Base-by-base conservation (phyloP, 2,329 filamentous ascomycete genomes). In the Colletotrichum destructivum region DNA sequence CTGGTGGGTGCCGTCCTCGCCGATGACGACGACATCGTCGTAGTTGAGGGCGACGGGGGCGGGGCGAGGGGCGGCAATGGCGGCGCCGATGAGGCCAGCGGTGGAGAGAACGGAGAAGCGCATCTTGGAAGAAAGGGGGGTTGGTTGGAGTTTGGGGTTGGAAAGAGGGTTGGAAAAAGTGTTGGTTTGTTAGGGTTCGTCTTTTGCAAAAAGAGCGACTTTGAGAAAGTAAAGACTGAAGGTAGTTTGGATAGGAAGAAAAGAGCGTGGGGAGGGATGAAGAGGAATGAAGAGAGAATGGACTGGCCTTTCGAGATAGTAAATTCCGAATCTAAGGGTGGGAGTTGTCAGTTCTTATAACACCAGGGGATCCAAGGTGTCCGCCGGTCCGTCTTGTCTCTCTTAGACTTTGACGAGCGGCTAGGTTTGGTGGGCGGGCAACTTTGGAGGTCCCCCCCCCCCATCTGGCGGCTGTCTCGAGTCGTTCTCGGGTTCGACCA, bases 21-120 rank as follows among this genome's bases (percentile, higher is more conserved):
- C 74, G n/a, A 77, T 71, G 11, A 80, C 66, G 51, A 80, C 67
- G 62, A 79, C 69, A 23, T 79, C 78, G 68, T 79, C 74, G 16
- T 59, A 62, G 26, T 66, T 69, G 47, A 77, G 74, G 44, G 70
- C 49, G 2, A 66, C 67, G 9, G 70, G 61, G 12, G 35, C n/a
- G 9, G 65, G 69, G 3, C 40, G 38, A 23, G 54, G 66, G 9
- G 47, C 59, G 47, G 69, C 69, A 31, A 26, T 54, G 18, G 52
- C 65, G 56, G 26, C 54, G 47, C 69, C 65, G 13, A 69, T 35
- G 23, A 72, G 66, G 59, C 65, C 65, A 13, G 59, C 31, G 12
- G 66, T 40, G 18, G 69, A 35, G 31, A 72, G 47, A 38, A 72
- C 55, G 60, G 69, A 72, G 52, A 62, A 72, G 49, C 66, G 69